A percentile compares a stretch with the other conserved stretches of the same genome.
These are phyloP conservation scores for Podospora fimiseda DNA, from an alignment of 495 filamentous ascomycete species.

Conservation along the genomic window DNA sequence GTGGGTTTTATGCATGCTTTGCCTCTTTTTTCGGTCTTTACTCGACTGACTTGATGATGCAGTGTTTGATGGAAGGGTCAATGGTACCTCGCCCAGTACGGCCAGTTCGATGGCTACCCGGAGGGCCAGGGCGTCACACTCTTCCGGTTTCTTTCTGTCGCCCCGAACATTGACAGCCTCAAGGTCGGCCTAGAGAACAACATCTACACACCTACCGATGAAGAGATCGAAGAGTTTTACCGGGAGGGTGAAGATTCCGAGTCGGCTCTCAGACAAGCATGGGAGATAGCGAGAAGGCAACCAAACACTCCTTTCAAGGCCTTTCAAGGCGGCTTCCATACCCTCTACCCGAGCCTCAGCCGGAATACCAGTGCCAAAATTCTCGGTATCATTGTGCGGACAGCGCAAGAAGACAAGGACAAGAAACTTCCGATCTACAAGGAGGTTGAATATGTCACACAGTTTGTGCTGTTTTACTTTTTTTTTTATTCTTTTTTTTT, in stretches of 20 bases:
- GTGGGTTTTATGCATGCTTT: neutral
- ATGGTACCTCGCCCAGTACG: constrained; percentile 14
- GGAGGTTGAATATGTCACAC: no score
- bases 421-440: constrained; percentile 14
- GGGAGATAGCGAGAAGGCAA: no score
- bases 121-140: constrained; percentile 11
- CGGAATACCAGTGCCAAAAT: constrained; percentile 6
- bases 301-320: no score
- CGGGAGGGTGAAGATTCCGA: no score
- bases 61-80: constrained; percentile 13
- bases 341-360: constrained; percentile 7
- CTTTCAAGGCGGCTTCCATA: no score
- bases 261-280: no score
- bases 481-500: no score
- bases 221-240: constrained; percentile 2
- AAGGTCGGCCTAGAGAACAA: constrained; percentile 12
- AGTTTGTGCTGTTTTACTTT: neutral
- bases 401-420: neutral
- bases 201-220: constrained; percentile 8
- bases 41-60: neutral
- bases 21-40: neutral
- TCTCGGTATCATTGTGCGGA: constrained; percentile 6
- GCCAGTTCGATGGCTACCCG: constrained; percentile 13
- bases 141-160: constrained; percentile 9
- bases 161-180: constrained; percentile 12